These are phyloP conservation scores for Agrocybe pediades DNA, from an alignment of 768 basidiomycete genomes.

Conservation along the genomic window DNA sequence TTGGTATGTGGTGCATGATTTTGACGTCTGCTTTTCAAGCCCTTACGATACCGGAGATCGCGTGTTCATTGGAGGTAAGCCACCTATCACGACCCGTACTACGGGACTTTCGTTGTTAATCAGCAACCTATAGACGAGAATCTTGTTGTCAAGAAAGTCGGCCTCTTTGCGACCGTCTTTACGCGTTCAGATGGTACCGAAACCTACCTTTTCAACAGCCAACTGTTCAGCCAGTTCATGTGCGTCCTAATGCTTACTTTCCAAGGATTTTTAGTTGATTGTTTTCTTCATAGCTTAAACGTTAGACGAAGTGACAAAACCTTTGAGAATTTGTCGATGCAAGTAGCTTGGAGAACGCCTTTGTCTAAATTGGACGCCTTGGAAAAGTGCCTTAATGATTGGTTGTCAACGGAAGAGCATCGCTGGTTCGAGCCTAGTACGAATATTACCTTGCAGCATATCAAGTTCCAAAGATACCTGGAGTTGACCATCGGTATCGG, in stretches of 20 bases:
- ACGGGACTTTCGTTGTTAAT: background rate
- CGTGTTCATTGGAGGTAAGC: constrained; percentile 68
- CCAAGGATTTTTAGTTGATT: constrained; percentile 1
- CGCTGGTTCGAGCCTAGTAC: constrained; percentile 77
- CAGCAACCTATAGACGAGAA: constrained; percentile 50
- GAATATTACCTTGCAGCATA: constrained; percentile 60
- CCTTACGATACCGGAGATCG: constrained; percentile 84
- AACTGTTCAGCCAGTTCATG: constrained; percentile 77
- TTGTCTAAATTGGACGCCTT: constrained; percentile 71
- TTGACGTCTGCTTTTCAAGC: constrained; percentile 34
- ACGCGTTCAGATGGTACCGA: constrained; percentile 73
- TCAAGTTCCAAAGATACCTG: constrained; percentile 66
- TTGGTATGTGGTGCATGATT: background rate
- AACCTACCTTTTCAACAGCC: constrained; percentile 82
- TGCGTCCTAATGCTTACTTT: constrained; percentile 28
- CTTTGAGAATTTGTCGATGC: constrained; percentile 65
- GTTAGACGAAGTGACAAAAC: constrained; percentile 79
- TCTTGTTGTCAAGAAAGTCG: constrained; percentile 78
- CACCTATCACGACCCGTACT: background rate
- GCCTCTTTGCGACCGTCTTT: constrained; percentile 80
- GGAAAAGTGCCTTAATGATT: constrained; percentile 67
- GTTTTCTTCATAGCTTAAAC: constrained; percentile 50
- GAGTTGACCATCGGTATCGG: constrained; percentile 69
- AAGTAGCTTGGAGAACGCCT: constrained; percentile 77
- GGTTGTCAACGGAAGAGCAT: constrained; percentile 79